These are phyloP conservation scores for Neoarthrinium moseri DNA, from an alignment of 2,329 filamentous ascomycete species.

Conservation along the genomic window DNA sequence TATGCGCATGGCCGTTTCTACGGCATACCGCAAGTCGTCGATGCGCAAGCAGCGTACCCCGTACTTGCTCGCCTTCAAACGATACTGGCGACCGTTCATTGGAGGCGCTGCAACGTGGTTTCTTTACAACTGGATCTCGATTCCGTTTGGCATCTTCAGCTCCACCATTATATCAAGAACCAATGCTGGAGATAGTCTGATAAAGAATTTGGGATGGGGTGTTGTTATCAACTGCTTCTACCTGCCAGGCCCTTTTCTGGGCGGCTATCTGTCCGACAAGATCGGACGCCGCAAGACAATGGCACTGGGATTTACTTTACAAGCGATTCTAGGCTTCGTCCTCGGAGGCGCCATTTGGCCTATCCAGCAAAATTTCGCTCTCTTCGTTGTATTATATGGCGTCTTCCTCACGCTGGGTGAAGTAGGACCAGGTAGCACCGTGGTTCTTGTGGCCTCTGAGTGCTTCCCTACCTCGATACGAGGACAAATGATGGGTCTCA, in stretches of 20 bases:
- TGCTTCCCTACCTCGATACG: constrained; percentile 49
- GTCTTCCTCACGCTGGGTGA: constrained; percentile 48
- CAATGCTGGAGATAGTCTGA: constrained; percentile 37
- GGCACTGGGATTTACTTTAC: constrained; percentile 45
- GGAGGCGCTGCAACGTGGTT: constrained; percentile 51
- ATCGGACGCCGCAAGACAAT: constrained; percentile 50
- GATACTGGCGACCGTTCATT: constrained; percentile 48
- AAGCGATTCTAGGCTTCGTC: constrained; percentile 46
- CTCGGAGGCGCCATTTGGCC: constrained; percentile 43
- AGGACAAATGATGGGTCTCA: constrained; percentile 47
- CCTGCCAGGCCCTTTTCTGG: constrained; percentile 45
- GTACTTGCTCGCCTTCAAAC: constrained; percentile 44
- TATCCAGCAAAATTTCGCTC: constrained; percentile 45
- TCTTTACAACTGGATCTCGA: constrained; percentile 52
- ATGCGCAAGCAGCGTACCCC: constrained; percentile 44
- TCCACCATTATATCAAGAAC: constrained; percentile 47
- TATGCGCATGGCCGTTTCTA: constrained; percentile 49
- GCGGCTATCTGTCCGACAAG: constrained; percentile 45
- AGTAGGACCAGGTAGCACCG: constrained; percentile 46
- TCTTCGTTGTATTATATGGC: constrained; percentile 51
- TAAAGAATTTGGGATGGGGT: constrained; percentile 42
- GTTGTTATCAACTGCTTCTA: constrained; percentile 50
- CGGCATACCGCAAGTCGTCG: constrained; percentile 44
- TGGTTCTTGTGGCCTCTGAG: constrained; percentile 40
- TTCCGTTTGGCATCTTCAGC: constrained; percentile 54